Percentiles rank a stretch among this genome's conserved stretches.
phyloP scores from a whole-genome alignment of 2,329 filamentous ascomycete species.

The Sclerotinia spermophila region DNA sequence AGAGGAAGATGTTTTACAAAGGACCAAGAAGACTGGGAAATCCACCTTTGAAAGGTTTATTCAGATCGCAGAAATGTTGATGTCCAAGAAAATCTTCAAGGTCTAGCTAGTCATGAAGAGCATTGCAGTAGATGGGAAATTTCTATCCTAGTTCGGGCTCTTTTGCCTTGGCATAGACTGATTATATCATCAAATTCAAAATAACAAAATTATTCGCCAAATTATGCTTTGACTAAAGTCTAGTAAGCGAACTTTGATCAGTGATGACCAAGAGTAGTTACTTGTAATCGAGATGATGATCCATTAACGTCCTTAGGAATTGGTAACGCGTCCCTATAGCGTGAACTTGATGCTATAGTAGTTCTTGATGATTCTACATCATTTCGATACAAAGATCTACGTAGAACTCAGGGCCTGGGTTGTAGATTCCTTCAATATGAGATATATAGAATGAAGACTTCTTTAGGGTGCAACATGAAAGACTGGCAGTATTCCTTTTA shows the following conservation, averaged over 20 bases:
- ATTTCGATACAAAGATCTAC: not conserved
- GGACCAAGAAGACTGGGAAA: no score
- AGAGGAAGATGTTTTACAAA: not conserved
- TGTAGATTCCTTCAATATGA: not conserved
- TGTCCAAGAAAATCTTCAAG: no score
- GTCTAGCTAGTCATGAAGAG: no score
- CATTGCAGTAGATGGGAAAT: no score
- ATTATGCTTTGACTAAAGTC: not conserved
- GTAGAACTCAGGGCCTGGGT: no score
- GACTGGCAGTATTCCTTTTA: not conserved
- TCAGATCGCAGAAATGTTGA: no score
- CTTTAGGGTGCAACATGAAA: not conserved
- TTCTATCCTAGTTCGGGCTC: no score
- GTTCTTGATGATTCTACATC: not conserved
- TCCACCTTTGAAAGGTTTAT: no score
- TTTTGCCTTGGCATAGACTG: no score
- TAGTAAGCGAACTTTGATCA: not conserved
- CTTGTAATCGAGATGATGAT: not conserved
- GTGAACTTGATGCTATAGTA: not conserved
- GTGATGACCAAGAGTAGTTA: not conserved
- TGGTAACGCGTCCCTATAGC: not conserved
- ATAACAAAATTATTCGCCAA: no score
- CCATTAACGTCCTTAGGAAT: not conserved
- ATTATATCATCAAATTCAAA: no score
- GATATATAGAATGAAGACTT: not conserved